Conservation (phyloP, 768 basidiomycete genomes). For the Leccinum boreale region DNA sequence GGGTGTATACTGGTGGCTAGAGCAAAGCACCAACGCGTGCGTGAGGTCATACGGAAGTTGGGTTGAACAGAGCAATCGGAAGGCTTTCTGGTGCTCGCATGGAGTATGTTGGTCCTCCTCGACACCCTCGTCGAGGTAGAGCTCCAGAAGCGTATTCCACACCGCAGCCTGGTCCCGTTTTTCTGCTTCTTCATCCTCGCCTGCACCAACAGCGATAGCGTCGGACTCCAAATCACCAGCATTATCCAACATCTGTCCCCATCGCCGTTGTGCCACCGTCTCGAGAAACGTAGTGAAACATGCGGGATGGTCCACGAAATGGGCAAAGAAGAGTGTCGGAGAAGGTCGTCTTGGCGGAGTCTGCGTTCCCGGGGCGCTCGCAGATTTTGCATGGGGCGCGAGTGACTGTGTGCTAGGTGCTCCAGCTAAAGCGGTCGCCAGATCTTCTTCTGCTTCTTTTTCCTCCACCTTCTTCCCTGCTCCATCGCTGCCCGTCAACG, state of each 20-base stretch:
- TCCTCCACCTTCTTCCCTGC: constrained; percentile 18
- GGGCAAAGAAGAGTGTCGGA: constrained; percentile 85
- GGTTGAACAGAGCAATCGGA: constrained; percentile 62
- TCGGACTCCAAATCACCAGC: constrained; percentile 8
- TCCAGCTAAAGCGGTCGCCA: constrained; percentile 17
- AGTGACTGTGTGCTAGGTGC: constrained; percentile 25
- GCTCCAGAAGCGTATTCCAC: constrained; percentile 94
- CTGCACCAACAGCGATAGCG: constrained; percentile 11
- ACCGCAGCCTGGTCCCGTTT: constrained; percentile 74
- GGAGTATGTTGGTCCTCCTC: constrained; percentile 20
- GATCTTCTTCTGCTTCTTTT: constrained; percentile 15
- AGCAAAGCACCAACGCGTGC: constrained; percentile 94
- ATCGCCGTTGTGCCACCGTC: constrained; percentile 73
- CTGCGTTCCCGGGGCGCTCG: constrained; percentile 14
- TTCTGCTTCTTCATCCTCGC: constrained; percentile 49
- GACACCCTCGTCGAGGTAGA: constrained; percentile 63
- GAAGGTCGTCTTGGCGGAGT: constrained; percentile 59
- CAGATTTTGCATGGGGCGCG: constrained; percentile 5
- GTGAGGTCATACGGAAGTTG: constrained; percentile 78
- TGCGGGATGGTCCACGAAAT: constrained; percentile 86
- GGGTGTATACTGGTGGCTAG: constrained; percentile 72
- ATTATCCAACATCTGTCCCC: constrained; percentile 68
- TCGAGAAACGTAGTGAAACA: constrained; percentile 89
- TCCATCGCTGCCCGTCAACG: constrained; percentile 35
- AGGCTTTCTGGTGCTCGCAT: constrained; percentile 52